Base-by-base conservation (phyloP, 2,329 filamentous ascomycete species). In the Cordyceps fumosorosea region DNA sequence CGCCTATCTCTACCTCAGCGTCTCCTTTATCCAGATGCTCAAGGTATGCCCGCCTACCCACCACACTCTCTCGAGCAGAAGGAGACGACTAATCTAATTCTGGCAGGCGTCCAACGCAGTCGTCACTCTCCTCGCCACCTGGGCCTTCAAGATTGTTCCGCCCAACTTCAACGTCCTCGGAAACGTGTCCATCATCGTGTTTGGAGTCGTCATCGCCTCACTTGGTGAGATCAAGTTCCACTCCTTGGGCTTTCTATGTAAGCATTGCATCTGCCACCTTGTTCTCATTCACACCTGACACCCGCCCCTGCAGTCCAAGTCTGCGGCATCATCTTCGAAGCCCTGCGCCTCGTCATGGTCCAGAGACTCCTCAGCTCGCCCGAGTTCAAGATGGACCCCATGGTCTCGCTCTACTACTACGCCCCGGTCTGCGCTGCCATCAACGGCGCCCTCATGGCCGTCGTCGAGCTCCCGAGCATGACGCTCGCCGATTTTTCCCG, bases 21-120 rank as follows among this genome's bases (percentile, higher is more conserved):
- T 98, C 64, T 90, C 93, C 64, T 98, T 98, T 77, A 98, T 98
- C 71, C 93, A 98, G 82, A 98, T 98, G 93, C 87, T 98, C 76
- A 98, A 98, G 90, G 95, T 60, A 54, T 20, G 50, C n/a, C n/a
- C 6, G 20, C 14, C 26, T 4, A n/a, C n/a, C n/a, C n/a, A n/a
- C n/a, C n/a, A n/a, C n/a, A n/a, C n/a, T n/a, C n/a, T n/a, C n/a
- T 7, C 6, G 14, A 22, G 37, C 6, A 10, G 22, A 34, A 5
- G 14, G 7, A 3, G 2, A 3, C 3, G n/a, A 29, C 57, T 60
- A 34, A 60, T 20, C 2, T 2, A n/a, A 10, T 11, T 8, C 29
- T 7, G 29, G 3, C 26, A 60, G 58, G 58, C 95, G 66, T 96
- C 92, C 50, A 98, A 90, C 40, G 93, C 95, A 14, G 93, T 98